phyloP scores from a whole-genome alignment of 2,329 filamentous ascomycete species.

The Pseudogymnoascus sp. region DNA sequence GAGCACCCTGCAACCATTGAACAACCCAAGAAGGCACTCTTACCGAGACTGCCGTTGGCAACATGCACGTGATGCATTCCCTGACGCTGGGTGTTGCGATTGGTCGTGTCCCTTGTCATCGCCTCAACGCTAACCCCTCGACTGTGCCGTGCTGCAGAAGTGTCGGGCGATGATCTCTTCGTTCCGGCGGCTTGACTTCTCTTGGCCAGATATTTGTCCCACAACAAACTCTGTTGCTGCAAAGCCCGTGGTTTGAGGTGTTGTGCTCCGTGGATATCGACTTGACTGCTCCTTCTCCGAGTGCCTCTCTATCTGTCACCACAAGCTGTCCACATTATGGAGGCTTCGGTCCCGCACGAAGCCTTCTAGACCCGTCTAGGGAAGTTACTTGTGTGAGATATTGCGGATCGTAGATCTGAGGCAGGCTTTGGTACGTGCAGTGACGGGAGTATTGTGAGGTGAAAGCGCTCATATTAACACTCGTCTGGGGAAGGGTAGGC shows the following conservation, averaged over 20 bases:
- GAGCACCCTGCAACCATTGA: background rate
- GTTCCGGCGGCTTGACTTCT: slow-evolving; percentile 3
- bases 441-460: background rate
- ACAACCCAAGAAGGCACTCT: background rate
- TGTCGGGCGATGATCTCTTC: slow-evolving; percentile 1
- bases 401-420: slow-evolving; percentile 7
- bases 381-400: slow-evolving; percentile 5
- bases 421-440: slow-evolving; percentile 1
- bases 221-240: background rate
- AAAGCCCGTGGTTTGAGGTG: background rate
- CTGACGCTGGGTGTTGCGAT: background rate
- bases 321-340: background rate
- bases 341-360: background rate
- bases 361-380: background rate
- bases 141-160: background rate
- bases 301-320: background rate
- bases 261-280: background rate
- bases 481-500: background rate
- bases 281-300: background rate
- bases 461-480: slow-evolving; percentile 5
- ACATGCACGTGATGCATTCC: background rate
- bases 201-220: background rate
- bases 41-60: background rate
- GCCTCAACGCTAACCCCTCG: background rate
- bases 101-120: background rate